These are phyloP conservation scores for Corymbia maculata DNA, from an alignment of 345 rosid genomes.

Conservation along the genomic window DNA sequence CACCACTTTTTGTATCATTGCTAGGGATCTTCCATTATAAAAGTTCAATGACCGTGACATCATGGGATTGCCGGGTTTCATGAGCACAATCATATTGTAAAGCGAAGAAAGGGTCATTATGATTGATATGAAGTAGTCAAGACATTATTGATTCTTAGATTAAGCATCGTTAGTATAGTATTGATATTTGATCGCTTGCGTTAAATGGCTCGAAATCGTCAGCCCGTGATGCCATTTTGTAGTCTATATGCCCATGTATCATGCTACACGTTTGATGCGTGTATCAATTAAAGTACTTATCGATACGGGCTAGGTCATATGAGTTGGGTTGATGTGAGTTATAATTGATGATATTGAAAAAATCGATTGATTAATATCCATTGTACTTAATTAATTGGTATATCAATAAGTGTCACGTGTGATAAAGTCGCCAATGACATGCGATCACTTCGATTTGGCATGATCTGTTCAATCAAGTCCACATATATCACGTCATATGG, in stretches of 20 bases:
- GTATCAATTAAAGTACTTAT: not conserved
- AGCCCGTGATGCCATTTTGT: fast-evolving
- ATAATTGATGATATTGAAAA: not conserved
- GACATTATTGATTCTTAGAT: not conserved
- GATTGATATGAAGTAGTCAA: not conserved
- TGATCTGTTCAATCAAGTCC: not conserved
- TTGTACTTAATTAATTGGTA: not conserved
- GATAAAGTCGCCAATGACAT: not conserved
- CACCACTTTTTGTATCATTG: not conserved
- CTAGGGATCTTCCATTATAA: not conserved
- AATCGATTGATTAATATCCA: fast-evolving
- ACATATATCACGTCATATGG: not conserved
- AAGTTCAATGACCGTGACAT: not conserved
- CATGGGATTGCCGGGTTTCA: not conserved
- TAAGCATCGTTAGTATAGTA: not conserved
- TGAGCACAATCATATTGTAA: not conserved
- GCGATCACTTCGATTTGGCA: not conserved
- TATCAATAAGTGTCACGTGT: not conserved
- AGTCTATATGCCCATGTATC: not conserved
- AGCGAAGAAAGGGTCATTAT: not conserved
- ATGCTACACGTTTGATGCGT: not conserved
- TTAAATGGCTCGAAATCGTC: not conserved
- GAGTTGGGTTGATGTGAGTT: too few species aligned
- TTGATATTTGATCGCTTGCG: not conserved
- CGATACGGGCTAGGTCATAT: not conserved